Conservation (phyloP, 495 filamentous ascomycete genomes). For the Penicillium turbatum region DNA sequence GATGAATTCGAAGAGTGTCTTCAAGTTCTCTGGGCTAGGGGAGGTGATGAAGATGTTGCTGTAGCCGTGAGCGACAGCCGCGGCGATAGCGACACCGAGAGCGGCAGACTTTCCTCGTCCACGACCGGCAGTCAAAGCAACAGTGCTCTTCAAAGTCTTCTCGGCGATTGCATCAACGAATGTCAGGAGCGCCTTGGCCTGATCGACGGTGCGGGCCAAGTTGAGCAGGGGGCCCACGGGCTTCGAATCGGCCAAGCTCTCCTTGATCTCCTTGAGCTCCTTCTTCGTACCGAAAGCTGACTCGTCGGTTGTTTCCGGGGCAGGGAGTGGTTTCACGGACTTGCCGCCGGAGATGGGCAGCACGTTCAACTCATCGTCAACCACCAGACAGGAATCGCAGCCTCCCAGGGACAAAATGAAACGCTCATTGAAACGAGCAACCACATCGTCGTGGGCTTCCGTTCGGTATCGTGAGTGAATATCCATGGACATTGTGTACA, state of each 20-base stretch:
- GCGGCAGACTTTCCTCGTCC: constrained; percentile 97
- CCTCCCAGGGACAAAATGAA: constrained; percentile 93
- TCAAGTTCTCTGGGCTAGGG: constrained; percentile 95
- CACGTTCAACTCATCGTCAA: constrained; percentile 97
- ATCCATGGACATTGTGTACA: constrained; percentile 97
- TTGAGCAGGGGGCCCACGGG: constrained; percentile 79
- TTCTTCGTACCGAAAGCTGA: constrained; percentile 59
- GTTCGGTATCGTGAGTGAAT: constrained; percentile 95
- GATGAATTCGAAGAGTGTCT: constrained; percentile 95
- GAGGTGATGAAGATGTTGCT: constrained; percentile 99
- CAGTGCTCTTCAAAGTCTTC: constrained; percentile 90
- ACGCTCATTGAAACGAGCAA: constrained; percentile 94
- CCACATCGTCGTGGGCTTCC: constrained; percentile 92
- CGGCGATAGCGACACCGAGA: constrained; percentile 87
- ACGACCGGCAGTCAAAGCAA: constrained; percentile 88
- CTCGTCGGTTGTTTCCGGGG: constrained; percentile 61
- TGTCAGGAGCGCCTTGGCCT: constrained; percentile 89
- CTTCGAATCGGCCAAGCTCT: constrained; percentile 76
- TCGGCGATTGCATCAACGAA: constrained; percentile 96
- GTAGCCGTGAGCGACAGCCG: constrained; percentile 92
- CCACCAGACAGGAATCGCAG: constrained; percentile 90
- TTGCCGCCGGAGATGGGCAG: constrained; percentile 96
- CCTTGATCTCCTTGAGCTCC: constrained; percentile 84
- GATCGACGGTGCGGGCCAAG: constrained; percentile 86
- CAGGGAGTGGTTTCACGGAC: constrained; percentile 77